A percentile compares a stretch with the other conserved stretches of the same genome.
Evolutionary conservation across 495 filamentous ascomycete species (phyloP).

Genomic region (Echria macrotheca): DNA sequence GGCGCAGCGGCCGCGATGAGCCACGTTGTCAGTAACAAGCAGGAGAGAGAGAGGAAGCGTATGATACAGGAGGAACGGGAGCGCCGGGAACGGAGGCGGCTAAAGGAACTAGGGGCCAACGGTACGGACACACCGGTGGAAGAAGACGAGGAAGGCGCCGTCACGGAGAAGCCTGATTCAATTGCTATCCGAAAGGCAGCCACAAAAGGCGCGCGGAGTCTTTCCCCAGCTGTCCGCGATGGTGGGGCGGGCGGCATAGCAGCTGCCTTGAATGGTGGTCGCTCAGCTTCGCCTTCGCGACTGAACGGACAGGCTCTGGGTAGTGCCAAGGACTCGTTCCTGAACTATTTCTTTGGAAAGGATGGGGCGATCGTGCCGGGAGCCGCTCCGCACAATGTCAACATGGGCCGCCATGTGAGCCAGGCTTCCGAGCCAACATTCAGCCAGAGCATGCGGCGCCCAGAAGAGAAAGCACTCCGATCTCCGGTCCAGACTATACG

Average conservation of each 20-base stretch:
- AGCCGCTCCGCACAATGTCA: slow-evolving; percentile 33
- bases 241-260: slow-evolving; percentile 54
- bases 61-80: slow-evolving; percentile 74
- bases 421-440: slow-evolving; percentile 73
- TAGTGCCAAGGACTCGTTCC: slow-evolving; percentile 72
- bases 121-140: slow-evolving; percentile 67
- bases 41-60: slow-evolving; percentile 83
- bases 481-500: slow-evolving; percentile 29
- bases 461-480: slow-evolving; percentile 55
- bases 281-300: slow-evolving; percentile 57
- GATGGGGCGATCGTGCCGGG: slow-evolving; percentile 59
- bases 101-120: slow-evolving; percentile 78
- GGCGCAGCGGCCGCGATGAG: slow-evolving; percentile 98
- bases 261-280: slow-evolving; percentile 65
- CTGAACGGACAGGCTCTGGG: slow-evolving; percentile 47
- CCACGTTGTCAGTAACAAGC: slow-evolving; percentile 85
- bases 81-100: slow-evolving; percentile 72
- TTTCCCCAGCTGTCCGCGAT: slow-evolving; percentile 74
- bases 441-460: slow-evolving; percentile 74
- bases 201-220: slow-evolving; percentile 61
- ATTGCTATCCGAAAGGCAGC: slow-evolving; percentile 33
- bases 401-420: slow-evolving; percentile 59
- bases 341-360: slow-evolving; percentile 98
- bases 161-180: slow-evolving; percentile 51
- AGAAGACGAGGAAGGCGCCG: slow-evolving; percentile 61